phyloP scores from a whole-genome alignment of 2,329 filamentous ascomycete species.

The Leptoxyphium fumago region DNA sequence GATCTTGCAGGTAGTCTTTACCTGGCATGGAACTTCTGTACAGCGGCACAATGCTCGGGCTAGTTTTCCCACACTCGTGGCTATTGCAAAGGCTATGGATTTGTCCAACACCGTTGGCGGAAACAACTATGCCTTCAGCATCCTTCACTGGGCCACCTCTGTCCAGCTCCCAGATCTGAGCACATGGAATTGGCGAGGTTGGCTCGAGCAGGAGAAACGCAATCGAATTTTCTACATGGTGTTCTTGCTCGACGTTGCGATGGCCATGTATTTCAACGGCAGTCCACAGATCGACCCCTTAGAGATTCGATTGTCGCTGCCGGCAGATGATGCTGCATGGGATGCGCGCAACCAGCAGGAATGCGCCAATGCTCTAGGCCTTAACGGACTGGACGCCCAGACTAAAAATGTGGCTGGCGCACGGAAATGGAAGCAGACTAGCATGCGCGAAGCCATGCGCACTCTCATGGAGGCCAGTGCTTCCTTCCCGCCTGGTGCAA shows the following conservation, averaged over 20 bases:
- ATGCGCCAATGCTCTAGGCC: conserved; percentile 50
- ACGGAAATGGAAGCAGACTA: conserved; percentile 48
- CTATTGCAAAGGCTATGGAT: conserved; percentile 41
- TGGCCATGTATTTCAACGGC: conserved; percentile 59
- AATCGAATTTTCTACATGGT: conserved; percentile 51
- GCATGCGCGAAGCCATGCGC: conserved; percentile 46
- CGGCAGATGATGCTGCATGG: conserved; percentile 60
- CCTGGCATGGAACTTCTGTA: conserved; percentile 54
- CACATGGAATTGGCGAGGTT: conserved; percentile 49
- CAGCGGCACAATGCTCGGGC: conserved; percentile 50
- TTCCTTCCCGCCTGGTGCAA: conserved; percentile 48
- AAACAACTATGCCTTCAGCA: conserved; percentile 38
- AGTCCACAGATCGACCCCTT: conserved; percentile 46
- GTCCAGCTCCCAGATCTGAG: conserved; percentile 31
- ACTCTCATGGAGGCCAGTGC: conserved; percentile 45
- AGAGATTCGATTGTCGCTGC: conserved; percentile 53
- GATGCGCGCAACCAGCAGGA: conserved; percentile 45
- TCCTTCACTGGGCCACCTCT: conserved; percentile 43
- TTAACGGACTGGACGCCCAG: conserved; percentile 44
- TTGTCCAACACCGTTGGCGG: conserved; percentile 39
- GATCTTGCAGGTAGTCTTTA: conserved; percentile 46
- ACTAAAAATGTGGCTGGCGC: conserved; percentile 48
- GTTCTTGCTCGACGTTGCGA: conserved; percentile 48
- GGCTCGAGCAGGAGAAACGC: conserved; percentile 58
- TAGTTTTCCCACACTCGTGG: conserved; percentile 42